Evolutionary conservation across 2,329 filamentous ascomycete species (phyloP), one percentile per base, ranked within the genome.

Genomic region (Aspergillus sp.): DNA sequence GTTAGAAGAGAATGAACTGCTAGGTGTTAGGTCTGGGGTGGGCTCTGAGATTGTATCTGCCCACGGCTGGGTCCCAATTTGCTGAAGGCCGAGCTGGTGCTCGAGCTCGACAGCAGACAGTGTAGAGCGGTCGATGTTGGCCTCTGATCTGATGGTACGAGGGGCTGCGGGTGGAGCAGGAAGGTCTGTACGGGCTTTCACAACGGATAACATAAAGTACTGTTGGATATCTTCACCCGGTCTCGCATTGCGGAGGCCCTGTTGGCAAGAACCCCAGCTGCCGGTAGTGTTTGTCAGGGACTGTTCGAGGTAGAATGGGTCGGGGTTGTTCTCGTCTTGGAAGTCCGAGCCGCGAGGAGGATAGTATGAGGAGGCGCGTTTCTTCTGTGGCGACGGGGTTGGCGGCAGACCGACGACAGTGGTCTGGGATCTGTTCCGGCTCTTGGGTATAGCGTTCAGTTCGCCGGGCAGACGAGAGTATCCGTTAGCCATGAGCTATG

Each of bases 271-370:
- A 22, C 68, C 62, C 66, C 67, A 70, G 40, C 63, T 57, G n/a
- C 64, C 63, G 12, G 68, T 66, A 37, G 68, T 66, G 37, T 62
- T 64, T 6, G 67, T 63, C 44, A 75, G 58, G 15, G 73, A 71
- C 41, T 70, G 64, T 57, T 76, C 73, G 20, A 76, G 70, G 50
- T 75, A 76, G 61, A 75, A 76, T 4, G 73, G 73, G 56, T 75
- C 73, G 5, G 66, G 64, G 44, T 73, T 72, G 13, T 73, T 66
- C 30, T 76, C 73, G 59, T 73, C 72, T 4, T 67, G 41, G 5
- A 65, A 66, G 50, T 66, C 67, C 0, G 63, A 59, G 5, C 66
- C 66, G 8, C 64, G 62, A 19, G 63, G 56, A 5, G 71, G 69
- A 39, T 69, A 67, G 42, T 71, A 73, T 12, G 69, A 70, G 7